Evolutionary conservation across 2,329 filamentous ascomycete genomes (phyloP), one percentile per base, ranked within the genome.

Genomic region (Fusarium nodosum): DNA sequence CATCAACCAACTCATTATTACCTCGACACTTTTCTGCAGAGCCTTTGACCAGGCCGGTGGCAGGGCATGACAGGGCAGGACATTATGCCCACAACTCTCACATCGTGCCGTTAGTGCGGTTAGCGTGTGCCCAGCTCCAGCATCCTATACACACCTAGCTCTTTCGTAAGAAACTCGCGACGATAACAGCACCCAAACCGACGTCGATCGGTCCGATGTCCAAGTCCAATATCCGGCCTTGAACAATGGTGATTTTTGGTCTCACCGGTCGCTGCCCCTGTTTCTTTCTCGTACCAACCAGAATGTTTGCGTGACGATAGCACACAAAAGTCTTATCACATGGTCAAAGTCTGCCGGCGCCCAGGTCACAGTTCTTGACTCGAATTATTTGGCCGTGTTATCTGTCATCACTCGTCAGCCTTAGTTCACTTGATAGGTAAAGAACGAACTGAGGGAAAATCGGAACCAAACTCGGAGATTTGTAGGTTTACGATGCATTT

Each of bases 191-290:
- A 61, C 54, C 36, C 44, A 56, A 52, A 51, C 57, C 52, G 63
- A 56, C 50, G 52, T 65, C 55, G 69, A 68, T 71, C 68, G 73
- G 71, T 50, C 68, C 60, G 56, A 73, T 69, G 62, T 47, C 61
- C 57, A 34, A 31, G 42, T 65, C 39, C 57, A 36, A 54, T 50
- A 39, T 51, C 53, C 60, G 56, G 48, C 48, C 50, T 56, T 58
- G 66, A 71, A 59, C 53, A 60, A 69, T 69, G 61, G 65, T 71
- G 56, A 58, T 60, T 60, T 41, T 60, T 69, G 30, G 51, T 45
- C 64, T 75, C 73, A 75, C 73, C 73, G 73, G 73, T 75, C 71
- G 52, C 66, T 69, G 66, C 72, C 66, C 71, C 67, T 66, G 46
- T 54, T 60, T 73, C 56, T 47, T 33, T 36, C 66, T 64, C 53